Conservation (phyloP, 768 basidiomycete genomes). For the Candolleomyces efflorescens region DNA sequence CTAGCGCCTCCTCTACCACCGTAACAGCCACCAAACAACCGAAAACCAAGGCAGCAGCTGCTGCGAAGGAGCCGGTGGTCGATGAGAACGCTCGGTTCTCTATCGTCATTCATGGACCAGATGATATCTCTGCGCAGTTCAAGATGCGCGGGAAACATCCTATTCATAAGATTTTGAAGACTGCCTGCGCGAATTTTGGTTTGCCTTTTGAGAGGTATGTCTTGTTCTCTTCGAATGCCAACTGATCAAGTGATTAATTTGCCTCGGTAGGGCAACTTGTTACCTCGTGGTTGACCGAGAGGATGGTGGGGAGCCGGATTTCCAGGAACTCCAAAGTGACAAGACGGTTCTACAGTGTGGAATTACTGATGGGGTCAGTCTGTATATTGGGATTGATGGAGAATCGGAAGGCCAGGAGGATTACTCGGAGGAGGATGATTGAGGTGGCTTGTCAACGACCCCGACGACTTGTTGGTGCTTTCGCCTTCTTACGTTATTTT, state of each 20-base stretch:
- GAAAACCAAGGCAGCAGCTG: neutral
- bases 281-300: neutral
- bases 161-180: constrained; percentile 8
- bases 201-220: neutral
- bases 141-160: constrained; percentile 7
- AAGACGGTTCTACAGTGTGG: neutral
- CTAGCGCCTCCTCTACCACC: neutral
- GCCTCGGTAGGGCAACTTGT: neutral
- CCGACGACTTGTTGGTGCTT: too few relatives aligned
- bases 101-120: constrained; percentile 2
- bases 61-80: neutral
- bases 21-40: neutral
- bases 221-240: neutral
- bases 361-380: neutral
- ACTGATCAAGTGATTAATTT: neutral
- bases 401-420: neutral
- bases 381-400: neutral
- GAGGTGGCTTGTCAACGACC: neutral
- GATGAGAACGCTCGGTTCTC: constrained; percentile 5
- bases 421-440: neutral
- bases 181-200: neutral
- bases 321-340: neutral
- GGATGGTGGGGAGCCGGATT: neutral
- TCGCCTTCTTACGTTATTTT: too few relatives aligned
- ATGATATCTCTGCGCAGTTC: constrained; percentile 4